phyloP scores from a whole-genome alignment of 768 basidiomycete species.

The Baorangia bicolor region DNA sequence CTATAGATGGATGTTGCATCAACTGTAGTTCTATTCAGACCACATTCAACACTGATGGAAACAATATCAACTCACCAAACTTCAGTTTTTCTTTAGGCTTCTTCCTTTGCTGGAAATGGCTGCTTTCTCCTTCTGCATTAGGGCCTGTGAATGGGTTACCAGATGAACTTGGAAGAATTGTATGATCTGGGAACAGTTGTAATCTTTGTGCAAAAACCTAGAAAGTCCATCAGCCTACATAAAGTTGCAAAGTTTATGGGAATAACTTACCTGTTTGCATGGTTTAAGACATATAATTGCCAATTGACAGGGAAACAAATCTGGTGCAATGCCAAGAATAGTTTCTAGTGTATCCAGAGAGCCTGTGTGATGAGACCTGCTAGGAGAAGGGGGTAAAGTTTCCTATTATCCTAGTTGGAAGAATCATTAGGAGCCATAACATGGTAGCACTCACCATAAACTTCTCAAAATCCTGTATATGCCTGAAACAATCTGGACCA shows the following conservation, averaged over 20 bases:
- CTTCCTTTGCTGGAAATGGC: not conserved
- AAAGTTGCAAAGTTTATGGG: not conserved
- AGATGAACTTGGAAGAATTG: constrained; percentile 8
- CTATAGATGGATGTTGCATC: not conserved
- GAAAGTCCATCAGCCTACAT: not conserved
- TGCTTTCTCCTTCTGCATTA: not conserved
- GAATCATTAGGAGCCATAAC: rapidly evolving
- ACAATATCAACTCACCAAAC: constrained; percentile 17
- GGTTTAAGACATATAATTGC: constrained; percentile 46
- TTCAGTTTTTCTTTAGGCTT: not conserved
- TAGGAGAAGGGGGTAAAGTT: constrained; percentile 19
- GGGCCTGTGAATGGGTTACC: not conserved
- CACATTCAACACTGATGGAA: not conserved
- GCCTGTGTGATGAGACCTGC: not conserved
- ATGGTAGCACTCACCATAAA: constrained; percentile 15
- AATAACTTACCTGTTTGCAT: constrained; percentile 42
- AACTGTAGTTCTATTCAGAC: constrained; percentile 9
- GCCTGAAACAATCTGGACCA: constrained; percentile 32
- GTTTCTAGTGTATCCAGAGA: constrained; percentile 30
- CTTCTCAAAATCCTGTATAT: constrained; percentile 24
- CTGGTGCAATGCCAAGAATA: constrained; percentile 43
- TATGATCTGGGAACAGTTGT: constrained; percentile 17
- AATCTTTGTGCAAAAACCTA: constrained; percentile 24
- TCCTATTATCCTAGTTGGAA: constrained; percentile 13
- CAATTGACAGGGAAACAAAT: constrained; percentile 49